Evolutionary conservation across 192 early-diverging fungal genomes (phyloP).

Genomic region (Coemansia furcata): DNA sequence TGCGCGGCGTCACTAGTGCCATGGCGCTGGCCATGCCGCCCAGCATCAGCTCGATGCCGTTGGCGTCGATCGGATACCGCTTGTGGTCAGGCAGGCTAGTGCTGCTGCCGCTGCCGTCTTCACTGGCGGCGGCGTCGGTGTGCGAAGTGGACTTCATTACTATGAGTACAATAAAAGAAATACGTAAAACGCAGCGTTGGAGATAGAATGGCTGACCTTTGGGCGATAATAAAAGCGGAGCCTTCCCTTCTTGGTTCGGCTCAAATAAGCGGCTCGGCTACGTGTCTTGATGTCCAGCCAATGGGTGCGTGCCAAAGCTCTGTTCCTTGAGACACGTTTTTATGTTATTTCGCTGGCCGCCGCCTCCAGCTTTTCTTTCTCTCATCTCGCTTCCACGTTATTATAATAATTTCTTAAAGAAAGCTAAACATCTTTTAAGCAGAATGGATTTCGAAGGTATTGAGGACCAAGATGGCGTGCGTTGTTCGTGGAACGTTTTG

Average conservation of each 20-base stretch:
- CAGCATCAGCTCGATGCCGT: conserved; percentile 44
- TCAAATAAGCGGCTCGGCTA: not conserved
- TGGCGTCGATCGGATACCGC: conserved; percentile 41
- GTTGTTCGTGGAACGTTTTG: conserved; percentile 98
- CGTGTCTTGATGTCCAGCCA: conserved; percentile 1
- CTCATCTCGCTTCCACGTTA: not conserved
- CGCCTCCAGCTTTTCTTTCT: not conserved
- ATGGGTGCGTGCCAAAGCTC: conserved; percentile 17
- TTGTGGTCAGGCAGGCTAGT: conserved; percentile 17
- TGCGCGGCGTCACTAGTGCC: conserved; percentile 38
- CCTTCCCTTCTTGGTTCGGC: not conserved
- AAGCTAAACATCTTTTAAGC: not conserved
- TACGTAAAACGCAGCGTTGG: not conserved
- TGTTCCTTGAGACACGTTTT: not conserved
- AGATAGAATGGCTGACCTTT: not conserved
- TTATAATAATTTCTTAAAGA: not conserved
- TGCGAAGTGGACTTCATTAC: not conserved
- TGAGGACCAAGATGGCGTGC: conserved; percentile 93
- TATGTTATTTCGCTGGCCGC: not conserved
- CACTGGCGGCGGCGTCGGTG: not conserved
- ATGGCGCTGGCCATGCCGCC: conserved; percentile 37
- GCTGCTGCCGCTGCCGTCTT: not conserved
- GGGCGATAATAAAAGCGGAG: too few relatives aligned
- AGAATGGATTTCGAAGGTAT: conserved; percentile 82
- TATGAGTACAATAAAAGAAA: not conserved